Base-by-base conservation (phyloP, 2,329 filamentous ascomycete genomes). In the Microdochium bolleyi region DNA sequence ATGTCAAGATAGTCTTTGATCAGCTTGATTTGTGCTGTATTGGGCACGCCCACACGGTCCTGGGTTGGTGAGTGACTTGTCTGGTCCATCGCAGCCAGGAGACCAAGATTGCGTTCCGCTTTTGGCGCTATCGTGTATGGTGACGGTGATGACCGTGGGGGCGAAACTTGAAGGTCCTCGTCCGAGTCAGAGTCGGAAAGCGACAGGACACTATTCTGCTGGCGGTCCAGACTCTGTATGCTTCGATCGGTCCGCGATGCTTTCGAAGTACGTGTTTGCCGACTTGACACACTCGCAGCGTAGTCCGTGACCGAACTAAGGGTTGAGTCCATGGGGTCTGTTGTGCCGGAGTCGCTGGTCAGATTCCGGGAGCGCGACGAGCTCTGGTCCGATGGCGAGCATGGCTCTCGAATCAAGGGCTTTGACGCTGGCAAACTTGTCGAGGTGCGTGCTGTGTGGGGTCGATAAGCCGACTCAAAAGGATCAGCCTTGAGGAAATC, bases 101-200 rank as follows among this genome's bases (percentile, higher is more conserved):
- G 3, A 38, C 24, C 19, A 3, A 46, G 59, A 24, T 30, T 57
- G 46, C 22, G 55, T 24, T 58, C 59, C 7, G 50, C 34, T 30
- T 56, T 60, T 4, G 62, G 57, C 14, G 60, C 8, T 19, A 11
- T 19, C 9, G 7, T 7, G 19, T 66, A 67, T 4, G 65, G 64
- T 2, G 65, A 64, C n/a, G 64, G 54, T 3, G 67, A 67, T 11
- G 65, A 64, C 46, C 63, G 66, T 2, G 67, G 63, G 1, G 61
- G 60, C 2, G 65, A 57, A 10, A 68, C 68, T 11, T 30, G 5
- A 11, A 30, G 5, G 7, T 46, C 41, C 41, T 46, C 77, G 53
- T 83, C 80, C 0, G 79, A 82, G 55, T 82, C 79, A 0, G 79
- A 82, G 1, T 67, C 65, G 1, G 79, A 82, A 1, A 83, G 70